Base-by-base conservation (phyloP, 805 yeast genomes). In the Teunomyces atbi region DNA sequence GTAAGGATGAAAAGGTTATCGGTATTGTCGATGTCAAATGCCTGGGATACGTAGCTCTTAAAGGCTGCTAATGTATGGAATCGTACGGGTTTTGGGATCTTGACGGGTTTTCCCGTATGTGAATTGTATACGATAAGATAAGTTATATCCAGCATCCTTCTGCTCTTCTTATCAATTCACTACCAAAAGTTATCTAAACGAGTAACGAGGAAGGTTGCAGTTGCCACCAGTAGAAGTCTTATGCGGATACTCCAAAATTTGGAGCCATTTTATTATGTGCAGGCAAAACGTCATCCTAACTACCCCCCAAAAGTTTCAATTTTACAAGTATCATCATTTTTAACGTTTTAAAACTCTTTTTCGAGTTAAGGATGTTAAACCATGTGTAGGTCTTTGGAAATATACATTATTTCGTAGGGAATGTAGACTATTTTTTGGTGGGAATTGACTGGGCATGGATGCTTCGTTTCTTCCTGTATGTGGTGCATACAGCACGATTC, bases 1-100 rank as follows among this genome's bases (percentile, higher is more conserved):
- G 89, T 75, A 32, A 86, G 62, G 11, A 86, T 65, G 52, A 85
- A 71, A n/a, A 71, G 51, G 48, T 68, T 60, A 12, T 66, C 74
- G 1, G 43, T 45, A 36, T 51, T 51, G 15, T 56, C 64, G 12
- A 61, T 54, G 2, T 59, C 51, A 43, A 71, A 66, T 28, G 59
- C 45, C 42, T 65, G 68, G 30, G 51, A 53, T 10, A 72, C 29
- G 43, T 54, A 64, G 5, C 44, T 49, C 45, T 70, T 72, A 52
- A 73, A 65, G 13, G 59, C 61, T 4, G 46, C 49, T 32, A 69
- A 44, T n/a, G 61, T 60, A 41, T 68, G 72, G 48, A 62, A 71
- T 47, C 76, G 58, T 29, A 73, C 58, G 1, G 77, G 77, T 45
- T 72, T 72, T 6, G 76, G 68, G 12, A 71, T 58, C 41, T 56